Evolutionary conservation across 2,329 filamentous ascomycete species (phyloP).

Genomic region (Ophiognomonia clavigignenti-juglandacearum): DNA sequence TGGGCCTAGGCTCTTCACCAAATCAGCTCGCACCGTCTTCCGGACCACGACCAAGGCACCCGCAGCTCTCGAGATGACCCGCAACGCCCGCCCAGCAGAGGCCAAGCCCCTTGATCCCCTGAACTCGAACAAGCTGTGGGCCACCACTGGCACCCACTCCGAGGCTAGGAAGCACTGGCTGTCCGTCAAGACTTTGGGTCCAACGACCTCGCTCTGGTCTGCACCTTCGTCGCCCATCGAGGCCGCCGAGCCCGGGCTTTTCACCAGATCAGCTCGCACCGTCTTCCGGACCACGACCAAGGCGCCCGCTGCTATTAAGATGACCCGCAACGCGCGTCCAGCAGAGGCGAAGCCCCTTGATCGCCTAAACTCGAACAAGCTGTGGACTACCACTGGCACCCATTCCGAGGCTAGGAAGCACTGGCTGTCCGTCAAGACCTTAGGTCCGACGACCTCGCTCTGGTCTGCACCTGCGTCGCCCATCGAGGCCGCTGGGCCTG

Average conservation of each 20-base stretch:
- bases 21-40: no score
- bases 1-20: constrained; percentile 21
- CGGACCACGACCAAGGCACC: constrained; percentile 8
- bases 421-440: neutral
- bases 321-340: constrained; percentile 24
- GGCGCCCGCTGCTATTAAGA: constrained; percentile 27
- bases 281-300: constrained; percentile 25
- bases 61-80: no score
- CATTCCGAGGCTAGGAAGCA: constrained; percentile 3
- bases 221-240: constrained; percentile 13
- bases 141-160: neutral
- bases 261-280: constrained; percentile 17
- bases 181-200: neutral
- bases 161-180: constrained; percentile 6
- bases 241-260: no score
- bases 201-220: constrained; percentile 26
- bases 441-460: constrained; percentile 5
- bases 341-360: constrained; percentile 22
- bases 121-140: constrained; percentile 25
- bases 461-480: constrained; percentile 19
- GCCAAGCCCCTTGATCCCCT: no score
- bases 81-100: no score
- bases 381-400: constrained; percentile 21
- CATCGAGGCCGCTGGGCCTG: no score
- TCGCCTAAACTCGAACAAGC: constrained; percentile 20